Percentiles rank a stretch among this genome's conserved stretches.
Evolutionary conservation across 441 rosid species (phyloP).

Genomic region (Euphorbia corollata): DNA sequence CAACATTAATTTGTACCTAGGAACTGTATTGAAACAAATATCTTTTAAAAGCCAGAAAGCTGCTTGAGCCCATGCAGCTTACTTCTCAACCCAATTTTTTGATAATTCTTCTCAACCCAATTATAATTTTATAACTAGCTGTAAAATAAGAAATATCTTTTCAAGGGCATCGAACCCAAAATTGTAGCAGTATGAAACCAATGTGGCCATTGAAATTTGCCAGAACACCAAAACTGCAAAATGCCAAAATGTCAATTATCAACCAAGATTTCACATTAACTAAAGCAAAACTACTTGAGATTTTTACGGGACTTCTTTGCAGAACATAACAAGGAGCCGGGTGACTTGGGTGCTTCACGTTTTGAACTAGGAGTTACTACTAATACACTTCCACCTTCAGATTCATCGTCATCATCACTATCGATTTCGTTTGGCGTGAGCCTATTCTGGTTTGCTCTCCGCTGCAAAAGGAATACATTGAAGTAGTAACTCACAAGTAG

Average conservation of each 20-base stretch:
- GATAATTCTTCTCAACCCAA: not conserved
- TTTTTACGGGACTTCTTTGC: constrained; percentile 47
- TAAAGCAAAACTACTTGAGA: not conserved
- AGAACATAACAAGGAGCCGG: constrained; percentile 33
- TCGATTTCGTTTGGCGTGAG: constrained; percentile 33
- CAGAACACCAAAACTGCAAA: not conserved
- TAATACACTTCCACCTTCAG: not conserved
- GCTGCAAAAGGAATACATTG: constrained; percentile 64
- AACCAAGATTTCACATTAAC: too few species aligned
- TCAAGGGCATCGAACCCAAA: not conserved
- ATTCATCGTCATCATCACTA: constrained; percentile 64
- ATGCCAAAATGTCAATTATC: not conserved
- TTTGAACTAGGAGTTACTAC: constrained; percentile 26
- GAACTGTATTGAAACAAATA: constrained; percentile 7
- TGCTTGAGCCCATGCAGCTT: constrained; percentile 11
- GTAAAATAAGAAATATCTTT: not conserved
- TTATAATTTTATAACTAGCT: not conserved
- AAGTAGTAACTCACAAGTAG: constrained; percentile 69
- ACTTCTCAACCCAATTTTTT: not conserved
- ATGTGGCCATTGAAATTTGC: too few species aligned
- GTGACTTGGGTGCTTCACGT: constrained; percentile 27
- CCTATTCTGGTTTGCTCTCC: constrained; percentile 72
- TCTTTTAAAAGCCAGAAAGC: constrained; percentile 5
- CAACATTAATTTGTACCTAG: constrained; percentile 6
- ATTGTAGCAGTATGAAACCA: not conserved